phyloP scores from a whole-genome alignment of 106 monocot species.

The Chionographis japonica region DNA sequence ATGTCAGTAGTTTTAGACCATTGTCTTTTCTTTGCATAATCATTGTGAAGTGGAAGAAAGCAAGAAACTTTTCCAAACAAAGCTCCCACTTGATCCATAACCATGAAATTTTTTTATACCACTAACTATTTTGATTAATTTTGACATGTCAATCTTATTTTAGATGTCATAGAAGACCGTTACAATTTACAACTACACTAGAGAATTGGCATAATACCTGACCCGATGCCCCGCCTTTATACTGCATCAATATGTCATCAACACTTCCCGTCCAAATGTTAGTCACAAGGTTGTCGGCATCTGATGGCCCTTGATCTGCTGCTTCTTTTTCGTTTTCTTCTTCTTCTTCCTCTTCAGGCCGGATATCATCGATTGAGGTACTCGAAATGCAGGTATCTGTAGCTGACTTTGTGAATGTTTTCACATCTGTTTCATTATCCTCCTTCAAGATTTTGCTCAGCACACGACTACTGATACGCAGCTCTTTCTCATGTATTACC shows the following conservation, averaged over 20 bases:
- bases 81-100: neutral
- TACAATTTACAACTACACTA: neutral
- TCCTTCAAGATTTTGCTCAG: slow-evolving; percentile 73
- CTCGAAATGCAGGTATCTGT: neutral
- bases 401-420: slow-evolving; percentile 1
- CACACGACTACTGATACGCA: slow-evolving; percentile 64
- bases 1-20: neutral
- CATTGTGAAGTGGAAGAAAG: neutral
- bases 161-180: neutral
- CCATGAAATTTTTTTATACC: neutral
- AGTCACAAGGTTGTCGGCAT: slow-evolving; percentile 71
- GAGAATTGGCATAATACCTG: slow-evolving; percentile 32
- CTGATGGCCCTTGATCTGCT: neutral
- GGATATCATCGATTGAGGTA: slow-evolving; percentile 6
- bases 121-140: too few relatives aligned
- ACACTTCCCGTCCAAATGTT: slow-evolving; percentile 42
- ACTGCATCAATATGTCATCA: slow-evolving; percentile 24
- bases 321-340: neutral
- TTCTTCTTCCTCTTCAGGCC: slow-evolving; percentile 27
- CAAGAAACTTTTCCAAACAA: neutral
- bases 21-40: neutral
- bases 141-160: too few relatives aligned
- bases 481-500: slow-evolving; percentile 54
- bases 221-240: slow-evolving; percentile 15
- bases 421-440: slow-evolving; percentile 8